phyloP scores from a whole-genome alignment of 2,329 filamentous ascomycete genomes.

The Stachybotrys chlorohalonatus region DNA sequence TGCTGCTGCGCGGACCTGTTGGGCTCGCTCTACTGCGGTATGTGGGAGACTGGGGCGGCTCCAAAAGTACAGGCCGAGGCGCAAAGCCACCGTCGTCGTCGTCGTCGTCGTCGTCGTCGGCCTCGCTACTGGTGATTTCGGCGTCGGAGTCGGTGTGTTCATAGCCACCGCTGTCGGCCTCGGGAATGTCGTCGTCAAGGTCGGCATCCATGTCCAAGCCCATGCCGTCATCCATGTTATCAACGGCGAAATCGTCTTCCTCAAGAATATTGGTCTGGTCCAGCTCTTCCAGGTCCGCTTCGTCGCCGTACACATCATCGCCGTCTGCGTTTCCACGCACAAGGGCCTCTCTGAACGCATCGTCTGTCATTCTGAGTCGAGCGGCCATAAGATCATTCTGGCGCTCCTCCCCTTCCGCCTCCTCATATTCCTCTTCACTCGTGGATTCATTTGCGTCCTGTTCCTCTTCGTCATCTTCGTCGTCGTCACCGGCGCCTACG shows the following conservation, averaged over 20 bases:
- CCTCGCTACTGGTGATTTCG: slow-evolving; percentile 43
- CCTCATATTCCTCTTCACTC: slow-evolving; percentile 26
- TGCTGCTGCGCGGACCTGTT: slow-evolving; percentile 30
- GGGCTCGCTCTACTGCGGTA: slow-evolving; percentile 17
- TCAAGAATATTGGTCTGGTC: slow-evolving; percentile 51
- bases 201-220: slow-evolving; percentile 52
- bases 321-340: slow-evolving; percentile 39
- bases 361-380: slow-evolving; percentile 47
- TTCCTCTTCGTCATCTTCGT: slow-evolving; percentile 29
- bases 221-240: slow-evolving; percentile 16
- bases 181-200: slow-evolving; percentile 62
- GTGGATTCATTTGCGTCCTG: slow-evolving; percentile 29
- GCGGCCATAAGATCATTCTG: slow-evolving; percentile 40
- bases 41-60: slow-evolving; percentile 28
- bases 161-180: slow-evolving; percentile 55
- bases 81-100: slow-evolving; percentile 29
- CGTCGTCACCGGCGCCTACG: slow-evolving; percentile 32
- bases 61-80: slow-evolving; percentile 22
- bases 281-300: slow-evolving; percentile 46
- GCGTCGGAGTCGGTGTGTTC: slow-evolving; percentile 72
- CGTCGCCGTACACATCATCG: slow-evolving; percentile 41
- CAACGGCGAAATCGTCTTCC: slow-evolving; percentile 47
- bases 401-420: slow-evolving; percentile 33
- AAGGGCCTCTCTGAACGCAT: slow-evolving; percentile 52
- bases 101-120: slow-evolving; percentile 26